phyloP scores from a whole-genome alignment of 805 yeast species.

The Wickerhamiella galacta region DNA sequence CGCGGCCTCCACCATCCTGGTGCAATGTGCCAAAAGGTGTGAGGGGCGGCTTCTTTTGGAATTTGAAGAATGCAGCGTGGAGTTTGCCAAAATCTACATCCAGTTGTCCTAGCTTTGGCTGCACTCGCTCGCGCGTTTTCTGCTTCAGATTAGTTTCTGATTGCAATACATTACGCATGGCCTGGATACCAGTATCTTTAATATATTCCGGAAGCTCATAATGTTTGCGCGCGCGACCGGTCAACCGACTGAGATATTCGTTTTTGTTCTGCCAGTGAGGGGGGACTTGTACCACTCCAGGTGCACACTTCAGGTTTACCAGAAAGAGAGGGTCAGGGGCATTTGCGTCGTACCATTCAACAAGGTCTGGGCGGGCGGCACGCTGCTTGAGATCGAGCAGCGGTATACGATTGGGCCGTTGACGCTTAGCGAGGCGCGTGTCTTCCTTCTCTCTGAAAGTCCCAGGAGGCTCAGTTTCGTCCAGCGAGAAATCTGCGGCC shows the following conservation, averaged over 20 bases:
- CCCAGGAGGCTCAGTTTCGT: slow-evolving; percentile 2
- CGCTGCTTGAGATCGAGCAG: slow-evolving; percentile 49
- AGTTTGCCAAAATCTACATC: slow-evolving; percentile 75
- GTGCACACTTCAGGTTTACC: slow-evolving; percentile 44
- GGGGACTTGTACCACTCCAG: slow-evolving; percentile 64
- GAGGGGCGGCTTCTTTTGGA: slow-evolving; percentile 58
- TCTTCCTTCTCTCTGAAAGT: slow-evolving; percentile 30
- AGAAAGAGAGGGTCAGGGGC: slow-evolving; percentile 59
- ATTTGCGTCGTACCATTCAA: slow-evolving; percentile 81
- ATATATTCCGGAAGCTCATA: slow-evolving; percentile 69
- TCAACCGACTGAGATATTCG: slow-evolving; percentile 35
- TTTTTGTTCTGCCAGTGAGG: slow-evolving; percentile 67
- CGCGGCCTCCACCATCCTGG: slow-evolving; percentile 54
- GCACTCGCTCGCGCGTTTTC: slow-evolving; percentile 65
- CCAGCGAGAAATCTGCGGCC: background rate
- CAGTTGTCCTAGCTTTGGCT: slow-evolving; percentile 70
- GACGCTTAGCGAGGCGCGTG: no score
- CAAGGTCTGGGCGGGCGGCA: slow-evolving; percentile 46
- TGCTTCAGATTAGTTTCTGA: slow-evolving; percentile 45
- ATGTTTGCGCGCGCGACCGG: slow-evolving; percentile 39
- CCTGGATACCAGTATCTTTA: slow-evolving; percentile 66
- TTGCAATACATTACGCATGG: slow-evolving; percentile 53
- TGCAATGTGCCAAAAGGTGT: slow-evolving; percentile 62
- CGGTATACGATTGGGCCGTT: slow-evolving; percentile 40
- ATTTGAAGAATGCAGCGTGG: slow-evolving; percentile 73